These are phyloP conservation scores for Cnidoscolus chayamansa DNA, from an alignment of 441 rosid species.

Conservation along the genomic window DNA sequence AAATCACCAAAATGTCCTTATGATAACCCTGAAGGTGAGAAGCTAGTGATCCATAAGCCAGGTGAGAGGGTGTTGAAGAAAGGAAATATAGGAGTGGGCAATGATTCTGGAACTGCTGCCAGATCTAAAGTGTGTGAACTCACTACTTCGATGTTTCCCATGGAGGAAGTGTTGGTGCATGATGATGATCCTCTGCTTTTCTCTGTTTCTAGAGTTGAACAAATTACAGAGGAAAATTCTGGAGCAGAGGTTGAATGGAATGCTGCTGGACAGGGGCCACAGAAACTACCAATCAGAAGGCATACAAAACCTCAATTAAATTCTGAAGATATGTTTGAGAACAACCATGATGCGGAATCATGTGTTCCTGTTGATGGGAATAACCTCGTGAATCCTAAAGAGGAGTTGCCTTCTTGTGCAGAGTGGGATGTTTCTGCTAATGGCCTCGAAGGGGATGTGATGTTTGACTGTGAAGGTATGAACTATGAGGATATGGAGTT, in stretches of 20 bases:
- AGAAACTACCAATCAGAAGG: constrained; percentile 80
- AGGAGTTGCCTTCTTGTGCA: constrained; percentile 25
- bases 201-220: constrained; percentile 58
- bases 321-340: constrained; percentile 32
- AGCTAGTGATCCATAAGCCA: constrained; percentile 35
- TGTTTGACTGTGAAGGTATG: constrained; percentile 43
- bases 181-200: constrained; percentile 60
- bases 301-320: constrained; percentile 52
- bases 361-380: constrained; percentile 27
- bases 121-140: constrained; percentile 47
- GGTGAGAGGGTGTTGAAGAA: constrained; percentile 39
- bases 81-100: constrained; percentile 35
- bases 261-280: constrained; percentile 39
- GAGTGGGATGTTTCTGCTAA: constrained; percentile 49
- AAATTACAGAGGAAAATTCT: constrained; percentile 39
- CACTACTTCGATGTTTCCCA: constrained; percentile 39
- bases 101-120: constrained; percentile 43
- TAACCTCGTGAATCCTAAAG: constrained; percentile 28
- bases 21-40: constrained; percentile 37
- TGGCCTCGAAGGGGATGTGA: constrained; percentile 43
- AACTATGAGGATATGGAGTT: constrained; percentile 83
- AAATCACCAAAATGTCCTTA: constrained; percentile 81
- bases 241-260: constrained; percentile 48
- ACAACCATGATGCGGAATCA: constrained; percentile 31
- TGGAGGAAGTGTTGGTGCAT: constrained; percentile 41